phyloP scores from a whole-genome alignment of 2,329 filamentous ascomycete species.

The Xylariaceae sp. region DNA sequence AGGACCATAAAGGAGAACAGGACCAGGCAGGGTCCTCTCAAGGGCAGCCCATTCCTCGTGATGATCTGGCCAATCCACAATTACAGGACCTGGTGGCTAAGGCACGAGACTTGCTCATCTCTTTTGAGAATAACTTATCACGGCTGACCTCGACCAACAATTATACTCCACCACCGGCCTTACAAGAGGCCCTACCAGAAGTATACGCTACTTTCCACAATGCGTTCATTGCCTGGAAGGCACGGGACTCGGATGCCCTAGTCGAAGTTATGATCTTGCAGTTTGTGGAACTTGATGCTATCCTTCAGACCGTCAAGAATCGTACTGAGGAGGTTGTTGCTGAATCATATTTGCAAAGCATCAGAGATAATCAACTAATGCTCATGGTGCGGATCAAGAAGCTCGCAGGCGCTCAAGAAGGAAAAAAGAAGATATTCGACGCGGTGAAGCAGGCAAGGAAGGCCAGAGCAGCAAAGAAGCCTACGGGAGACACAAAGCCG shows the following conservation, averaged over 20 bases:
- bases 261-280: constrained; percentile 87
- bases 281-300: constrained; percentile 83
- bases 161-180: constrained; percentile 67
- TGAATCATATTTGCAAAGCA: constrained; percentile 78
- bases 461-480: constrained; percentile 67
- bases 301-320: constrained; percentile 83
- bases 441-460: constrained; percentile 75
- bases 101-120: constrained; percentile 76
- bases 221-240: constrained; percentile 84
- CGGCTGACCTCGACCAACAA: constrained; percentile 70
- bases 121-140: constrained; percentile 76
- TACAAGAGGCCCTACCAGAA: constrained; percentile 68
- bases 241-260: constrained; percentile 76
- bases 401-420: constrained; percentile 73
- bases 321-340: constrained; percentile 75
- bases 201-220: constrained; percentile 77
- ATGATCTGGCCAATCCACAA: constrained; percentile 66
- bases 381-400: constrained; percentile 81
- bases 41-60: constrained; percentile 52
- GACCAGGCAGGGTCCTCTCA: constrained; percentile 58
- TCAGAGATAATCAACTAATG: constrained; percentile 80
- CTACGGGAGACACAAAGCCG: constrained; percentile 72
- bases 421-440: constrained; percentile 74
- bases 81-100: constrained; percentile 77
- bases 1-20: constrained; percentile 66